These are phyloP conservation scores for Diaporthe batatas DNA, from an alignment of 2,329 filamentous ascomycete species.

Conservation along the genomic window DNA sequence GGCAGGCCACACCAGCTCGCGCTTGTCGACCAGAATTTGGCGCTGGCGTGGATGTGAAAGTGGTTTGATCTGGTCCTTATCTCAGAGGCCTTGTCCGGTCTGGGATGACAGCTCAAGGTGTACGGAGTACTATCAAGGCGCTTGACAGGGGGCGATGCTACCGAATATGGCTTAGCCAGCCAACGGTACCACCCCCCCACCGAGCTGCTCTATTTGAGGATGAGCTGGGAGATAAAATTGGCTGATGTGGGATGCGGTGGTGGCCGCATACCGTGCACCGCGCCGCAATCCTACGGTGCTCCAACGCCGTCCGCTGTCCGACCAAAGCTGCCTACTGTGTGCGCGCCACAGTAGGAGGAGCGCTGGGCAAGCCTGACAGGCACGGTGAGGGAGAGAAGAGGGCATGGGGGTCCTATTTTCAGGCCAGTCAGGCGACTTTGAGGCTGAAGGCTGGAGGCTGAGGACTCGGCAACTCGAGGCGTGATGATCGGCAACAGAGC, in stretches of 20 bases:
- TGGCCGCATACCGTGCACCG: conserved; percentile 32
- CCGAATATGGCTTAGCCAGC: conserved; percentile 22
- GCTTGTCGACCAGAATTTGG: conserved; percentile 20
- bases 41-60: conserved; percentile 18
- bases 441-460: conserved; percentile 7
- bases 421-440: neutral
- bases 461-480: conserved; percentile 8
- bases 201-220: conserved; percentile 26
- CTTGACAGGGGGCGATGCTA: conserved; percentile 17
- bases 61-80: conserved; percentile 17
- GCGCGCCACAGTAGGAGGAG: neutral
- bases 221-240: conserved; percentile 32
- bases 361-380: neutral
- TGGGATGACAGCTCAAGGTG: conserved; percentile 20
- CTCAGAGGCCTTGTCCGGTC: conserved; percentile 4
- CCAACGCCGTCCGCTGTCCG: neutral
- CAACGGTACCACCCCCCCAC: conserved; percentile 15
- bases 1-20: conserved; percentile 14
- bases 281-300: conserved; percentile 33
- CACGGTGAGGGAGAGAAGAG: neutral
- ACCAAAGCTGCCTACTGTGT: conserved; percentile 23
- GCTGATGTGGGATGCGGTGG: conserved; percentile 32
- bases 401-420: conserved; percentile 1
- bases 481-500: conserved; percentile 9
- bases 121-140: neutral